Evolutionary conservation across 225 moss, liverwort and hornwort genomes (phyloP).

Genomic region (Bryoerythrophyllum caledonicum): DNA sequence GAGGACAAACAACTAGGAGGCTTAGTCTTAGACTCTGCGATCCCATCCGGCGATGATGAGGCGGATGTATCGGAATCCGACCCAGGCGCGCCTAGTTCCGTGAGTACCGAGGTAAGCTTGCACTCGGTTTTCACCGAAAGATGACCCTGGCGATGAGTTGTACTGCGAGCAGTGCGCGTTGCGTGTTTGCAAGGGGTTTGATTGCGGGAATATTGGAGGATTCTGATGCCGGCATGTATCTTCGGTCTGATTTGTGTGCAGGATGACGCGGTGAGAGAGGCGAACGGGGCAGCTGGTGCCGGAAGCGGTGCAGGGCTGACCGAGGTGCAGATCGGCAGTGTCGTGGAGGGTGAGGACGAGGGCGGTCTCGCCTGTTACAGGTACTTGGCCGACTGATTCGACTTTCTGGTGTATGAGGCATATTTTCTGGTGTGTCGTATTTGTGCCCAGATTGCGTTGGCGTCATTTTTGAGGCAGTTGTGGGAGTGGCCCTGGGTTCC

Average conservation of each 20-base stretch:
- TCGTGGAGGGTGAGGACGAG: conserved; percentile 45
- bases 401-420: neutral
- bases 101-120: conserved; percentile 42
- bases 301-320: conserved; percentile 37
- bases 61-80: conserved; percentile 23
- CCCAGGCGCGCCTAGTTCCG: conserved; percentile 19
- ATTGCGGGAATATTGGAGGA: neutral
- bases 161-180: neutral
- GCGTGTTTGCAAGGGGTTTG: neutral
- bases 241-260: conserved; percentile 20
- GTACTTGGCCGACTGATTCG: conserved; percentile 19
- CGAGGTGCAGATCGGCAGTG: conserved; percentile 38
- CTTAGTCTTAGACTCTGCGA: conserved; percentile 15
- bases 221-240: conserved; percentile 2
- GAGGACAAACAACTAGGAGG: conserved; percentile 8
- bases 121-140: conserved; percentile 7
- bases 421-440: neutral
- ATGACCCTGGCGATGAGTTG: conserved; percentile 10
- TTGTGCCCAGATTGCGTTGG: neutral
- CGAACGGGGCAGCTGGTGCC: neutral
- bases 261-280: conserved; percentile 22
- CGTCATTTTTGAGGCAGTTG: neutral
- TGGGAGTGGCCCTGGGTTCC: neutral
- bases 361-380: conserved; percentile 41
- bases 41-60: conserved; percentile 13